These are phyloP conservation scores for Suillus spraguei DNA, from an alignment of 768 basidiomycete species.

Conservation along the genomic window DNA sequence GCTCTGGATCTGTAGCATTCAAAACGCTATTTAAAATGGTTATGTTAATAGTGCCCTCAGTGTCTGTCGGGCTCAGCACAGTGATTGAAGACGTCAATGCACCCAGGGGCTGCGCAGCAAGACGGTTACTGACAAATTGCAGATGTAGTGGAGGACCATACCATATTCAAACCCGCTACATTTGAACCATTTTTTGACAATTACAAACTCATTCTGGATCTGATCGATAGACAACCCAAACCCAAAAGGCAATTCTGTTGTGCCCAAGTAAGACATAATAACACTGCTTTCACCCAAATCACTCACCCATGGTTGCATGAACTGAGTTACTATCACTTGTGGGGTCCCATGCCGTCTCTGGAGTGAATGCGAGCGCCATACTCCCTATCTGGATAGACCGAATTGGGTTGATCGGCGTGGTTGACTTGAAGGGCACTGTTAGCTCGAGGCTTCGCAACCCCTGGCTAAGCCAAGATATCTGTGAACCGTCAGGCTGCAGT, in stretches of 20 bases:
- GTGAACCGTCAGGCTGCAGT: constrained; percentile 53
- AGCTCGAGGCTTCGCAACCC: constrained; percentile 61
- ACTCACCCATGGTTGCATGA: constrained; percentile 56
- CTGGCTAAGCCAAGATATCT: constrained; percentile 66
- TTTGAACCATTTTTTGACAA: constrained; percentile 52
- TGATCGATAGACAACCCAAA: constrained; percentile 59
- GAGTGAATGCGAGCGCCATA: constrained; percentile 58
- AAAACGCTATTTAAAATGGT: constrained; percentile 57
- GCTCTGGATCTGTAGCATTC: constrained; percentile 47
- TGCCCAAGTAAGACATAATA: constrained; percentile 6
- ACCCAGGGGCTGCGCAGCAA: constrained; percentile 50
- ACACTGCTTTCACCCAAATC: not conserved
- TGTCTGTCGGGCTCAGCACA: constrained; percentile 54
- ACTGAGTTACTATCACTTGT: constrained; percentile 58
- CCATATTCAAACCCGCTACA: constrained; percentile 64
- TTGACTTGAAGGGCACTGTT: constrained; percentile 60
- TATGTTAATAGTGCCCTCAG: constrained; percentile 66
- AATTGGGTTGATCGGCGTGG: constrained; percentile 60
- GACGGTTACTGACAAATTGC: constrained; percentile 9
- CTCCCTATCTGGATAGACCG: constrained; percentile 62
- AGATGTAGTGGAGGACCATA: constrained; percentile 24
- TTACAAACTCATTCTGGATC: constrained; percentile 67
- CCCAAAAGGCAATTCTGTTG: constrained; percentile 68
- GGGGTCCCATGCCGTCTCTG: constrained; percentile 60
- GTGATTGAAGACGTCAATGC: constrained; percentile 63